Evolutionary conservation across 192 early-diverging fungal species (phyloP).

Genomic region (Coemansia sp.): DNA sequence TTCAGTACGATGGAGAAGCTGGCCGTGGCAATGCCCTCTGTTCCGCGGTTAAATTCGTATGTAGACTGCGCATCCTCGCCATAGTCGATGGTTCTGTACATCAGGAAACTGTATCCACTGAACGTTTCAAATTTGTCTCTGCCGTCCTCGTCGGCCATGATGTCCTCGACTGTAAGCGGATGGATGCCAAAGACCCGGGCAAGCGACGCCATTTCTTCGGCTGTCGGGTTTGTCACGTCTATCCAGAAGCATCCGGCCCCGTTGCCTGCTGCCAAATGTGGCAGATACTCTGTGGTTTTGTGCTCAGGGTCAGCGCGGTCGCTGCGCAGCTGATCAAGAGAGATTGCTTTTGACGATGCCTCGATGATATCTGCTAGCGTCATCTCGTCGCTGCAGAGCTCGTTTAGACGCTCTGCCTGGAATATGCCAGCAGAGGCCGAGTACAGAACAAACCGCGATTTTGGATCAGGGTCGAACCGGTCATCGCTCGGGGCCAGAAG

Average conservation of each 20-base stretch:
- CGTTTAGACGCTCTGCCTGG: slow-evolving; percentile 35
- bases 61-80: slow-evolving; percentile 47
- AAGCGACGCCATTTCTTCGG: slow-evolving; percentile 63
- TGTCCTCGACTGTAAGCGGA: slow-evolving; percentile 88
- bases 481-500: slow-evolving; percentile 12
- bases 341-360: slow-evolving; percentile 20
- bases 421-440: slow-evolving; percentile 45
- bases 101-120: slow-evolving; percentile 84
- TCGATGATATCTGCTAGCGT: slow-evolving; percentile 50
- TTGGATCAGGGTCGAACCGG: slow-evolving; percentile 16
- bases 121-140: slow-evolving; percentile 86
- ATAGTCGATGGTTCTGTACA: slow-evolving; percentile 73
- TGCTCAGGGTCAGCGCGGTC: background rate
- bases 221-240: slow-evolving; percentile 64
- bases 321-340: slow-evolving; percentile 33
- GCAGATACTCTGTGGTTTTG: no score
- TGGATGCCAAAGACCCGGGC: slow-evolving; percentile 79
- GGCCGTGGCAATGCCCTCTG: slow-evolving; percentile 36
- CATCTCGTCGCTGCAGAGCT: slow-evolving; percentile 33
- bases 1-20: slow-evolving; percentile 56
- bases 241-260: slow-evolving; percentile 57
- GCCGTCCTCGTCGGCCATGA: slow-evolving; percentile 71
- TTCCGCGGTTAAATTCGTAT: slow-evolving; percentile 6
- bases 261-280: slow-evolving; percentile 20
- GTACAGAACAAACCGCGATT: slow-evolving; percentile 39